Percentiles rank a stretch among this genome's conserved stretches.
These are phyloP conservation scores for Ailanthus altissimus DNA, from an alignment of 345 rosid species.

Conservation along the genomic window DNA sequence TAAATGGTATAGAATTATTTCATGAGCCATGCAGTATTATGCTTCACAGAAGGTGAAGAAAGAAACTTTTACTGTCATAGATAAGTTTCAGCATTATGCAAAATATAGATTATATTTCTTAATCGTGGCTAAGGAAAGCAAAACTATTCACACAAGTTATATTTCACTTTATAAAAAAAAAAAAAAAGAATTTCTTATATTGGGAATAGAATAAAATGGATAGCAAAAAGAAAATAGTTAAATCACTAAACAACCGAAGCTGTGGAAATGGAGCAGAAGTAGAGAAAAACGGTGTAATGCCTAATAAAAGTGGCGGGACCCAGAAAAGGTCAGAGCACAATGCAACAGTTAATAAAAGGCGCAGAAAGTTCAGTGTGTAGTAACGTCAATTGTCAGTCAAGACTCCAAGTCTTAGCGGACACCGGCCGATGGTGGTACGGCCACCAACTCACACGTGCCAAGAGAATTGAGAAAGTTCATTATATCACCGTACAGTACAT, in stretches of 20 bases:
- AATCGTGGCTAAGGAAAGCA: too few species aligned
- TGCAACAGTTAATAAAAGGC: background rate
- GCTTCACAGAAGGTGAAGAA: background rate
- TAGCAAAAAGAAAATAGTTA: too few species aligned
- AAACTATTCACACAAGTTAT: too few species aligned
- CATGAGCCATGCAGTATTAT: background rate
- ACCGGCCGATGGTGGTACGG: slow-evolving; percentile 19
- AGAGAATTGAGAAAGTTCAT: background rate
- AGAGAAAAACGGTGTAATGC: background rate
- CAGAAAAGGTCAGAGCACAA: background rate
- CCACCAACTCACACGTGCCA: slow-evolving; percentile 36
- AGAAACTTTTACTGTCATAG: background rate
- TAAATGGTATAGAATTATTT: background rate
- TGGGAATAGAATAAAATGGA: too few species aligned
- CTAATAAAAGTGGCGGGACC: background rate
- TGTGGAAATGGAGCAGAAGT: background rate
- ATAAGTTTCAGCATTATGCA: too few species aligned
- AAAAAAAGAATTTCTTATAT: too few species aligned
- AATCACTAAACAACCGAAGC: too few species aligned
- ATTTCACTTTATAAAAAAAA: too few species aligned
- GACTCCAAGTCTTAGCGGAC: slow-evolving; percentile 21
- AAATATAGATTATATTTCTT: too few species aligned
- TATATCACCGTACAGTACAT: background rate
- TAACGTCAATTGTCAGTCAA: slow-evolving; percentile 44
- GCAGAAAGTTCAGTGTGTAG: slow-evolving; percentile 21